Conservation (phyloP, 2,329 filamentous ascomycete genomes). For the Atkinsonella texensis region DNA sequence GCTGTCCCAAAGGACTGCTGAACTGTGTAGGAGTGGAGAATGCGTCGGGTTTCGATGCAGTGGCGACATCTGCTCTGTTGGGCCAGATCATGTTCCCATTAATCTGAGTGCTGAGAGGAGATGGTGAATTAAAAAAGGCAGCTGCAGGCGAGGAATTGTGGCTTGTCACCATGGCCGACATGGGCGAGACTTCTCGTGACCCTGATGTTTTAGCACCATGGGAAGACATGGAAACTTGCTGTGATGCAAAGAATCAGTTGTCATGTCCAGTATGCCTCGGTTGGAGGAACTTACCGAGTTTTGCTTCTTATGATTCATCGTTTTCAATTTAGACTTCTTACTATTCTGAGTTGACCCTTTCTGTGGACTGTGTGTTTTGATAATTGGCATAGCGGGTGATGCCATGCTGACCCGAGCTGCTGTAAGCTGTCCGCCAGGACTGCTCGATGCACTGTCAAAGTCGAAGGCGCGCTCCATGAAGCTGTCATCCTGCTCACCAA, state of each 20-base stretch:
- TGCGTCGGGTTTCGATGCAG: conserved; percentile 13
- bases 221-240: conserved; percentile 41
- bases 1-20: conserved; percentile 8
- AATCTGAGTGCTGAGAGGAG: conserved; percentile 26
- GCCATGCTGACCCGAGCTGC: conserved; percentile 22
- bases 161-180: conserved; percentile 38
- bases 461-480: conserved; percentile 40
- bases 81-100: conserved; percentile 25
- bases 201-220: conserved; percentile 32
- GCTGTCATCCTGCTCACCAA: conserved; percentile 26
- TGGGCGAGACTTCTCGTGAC: conserved; percentile 43
- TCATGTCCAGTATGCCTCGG: background rate
- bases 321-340: conserved; percentile 11
- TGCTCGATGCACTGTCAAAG: conserved; percentile 47
- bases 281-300: conserved; percentile 25
- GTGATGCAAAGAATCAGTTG: conserved; percentile 17
- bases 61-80: conserved; percentile 15
- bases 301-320: conserved; percentile 24
- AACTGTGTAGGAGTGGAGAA: conserved; percentile 16
- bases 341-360: conserved; percentile 14
- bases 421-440: conserved; percentile 29
- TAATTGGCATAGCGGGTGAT: conserved; percentile 30
- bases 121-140: conserved; percentile 34
- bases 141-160: conserved; percentile 38
- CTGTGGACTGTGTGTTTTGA: conserved; percentile 22